A percentile compares a stretch with the other conserved stretches of the same genome.
phyloP scores from a whole-genome alignment of 2,329 filamentous ascomycete genomes.

The Botrytis elliptica region DNA sequence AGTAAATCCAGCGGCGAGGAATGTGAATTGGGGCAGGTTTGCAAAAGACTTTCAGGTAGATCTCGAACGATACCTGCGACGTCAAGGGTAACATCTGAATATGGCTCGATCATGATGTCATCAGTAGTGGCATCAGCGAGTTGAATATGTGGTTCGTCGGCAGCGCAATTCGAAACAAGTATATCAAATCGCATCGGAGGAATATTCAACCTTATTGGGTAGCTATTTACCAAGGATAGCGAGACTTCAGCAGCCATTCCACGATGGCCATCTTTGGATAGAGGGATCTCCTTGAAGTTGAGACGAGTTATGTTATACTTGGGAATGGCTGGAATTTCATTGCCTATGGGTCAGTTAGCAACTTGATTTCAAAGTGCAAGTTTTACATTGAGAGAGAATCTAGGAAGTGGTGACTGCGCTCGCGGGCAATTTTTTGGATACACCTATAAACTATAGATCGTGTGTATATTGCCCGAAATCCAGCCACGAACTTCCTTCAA shows the following conservation, averaged over 20 bases:
- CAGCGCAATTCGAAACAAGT: slow-evolving; percentile 76
- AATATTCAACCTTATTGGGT: slow-evolving; percentile 72
- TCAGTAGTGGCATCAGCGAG: slow-evolving; percentile 74
- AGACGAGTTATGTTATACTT: slow-evolving; percentile 79
- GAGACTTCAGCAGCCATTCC: slow-evolving; percentile 81
- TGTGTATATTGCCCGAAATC: slow-evolving; percentile 21
- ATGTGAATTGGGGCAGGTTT: slow-evolving; percentile 70
- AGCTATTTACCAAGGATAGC: slow-evolving; percentile 70
- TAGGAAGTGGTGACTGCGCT: slow-evolving; percentile 12
- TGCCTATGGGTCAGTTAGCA: slow-evolving; percentile 46
- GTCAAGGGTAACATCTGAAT: slow-evolving; percentile 64
- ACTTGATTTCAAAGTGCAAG: slow-evolving; percentile 7
- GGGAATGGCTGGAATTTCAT: slow-evolving; percentile 73
- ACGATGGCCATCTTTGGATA: slow-evolving; percentile 47
- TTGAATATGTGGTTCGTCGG: slow-evolving; percentile 69
- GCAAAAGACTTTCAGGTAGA: slow-evolving; percentile 71
- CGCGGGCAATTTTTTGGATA: slow-evolving; percentile 20
- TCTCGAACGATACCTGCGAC: slow-evolving; percentile 70
- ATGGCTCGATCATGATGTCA: slow-evolving; percentile 65
- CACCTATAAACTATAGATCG: slow-evolving; percentile 28
- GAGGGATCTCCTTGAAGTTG: slow-evolving; percentile 69
- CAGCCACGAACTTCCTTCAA: slow-evolving; percentile 26
- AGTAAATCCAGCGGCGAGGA: slow-evolving; percentile 83
- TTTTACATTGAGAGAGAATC: neutral
- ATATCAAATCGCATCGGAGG: slow-evolving; percentile 83